Evolutionary conservation across 768 basidiomycete species (phyloP).

Genomic region (Boletellus ananiceps): DNA sequence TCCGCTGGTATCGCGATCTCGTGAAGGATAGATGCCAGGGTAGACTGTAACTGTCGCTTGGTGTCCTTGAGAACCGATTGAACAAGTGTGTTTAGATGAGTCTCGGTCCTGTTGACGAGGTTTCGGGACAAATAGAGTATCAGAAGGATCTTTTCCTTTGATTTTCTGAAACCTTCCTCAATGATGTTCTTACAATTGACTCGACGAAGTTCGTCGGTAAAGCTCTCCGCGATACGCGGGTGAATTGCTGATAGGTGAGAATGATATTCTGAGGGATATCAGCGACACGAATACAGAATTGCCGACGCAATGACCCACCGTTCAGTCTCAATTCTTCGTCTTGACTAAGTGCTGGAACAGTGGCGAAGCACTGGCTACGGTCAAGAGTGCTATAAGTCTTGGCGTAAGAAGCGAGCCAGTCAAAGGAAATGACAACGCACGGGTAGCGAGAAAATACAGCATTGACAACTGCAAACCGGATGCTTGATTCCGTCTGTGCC

Average conservation of each 20-base stretch:
- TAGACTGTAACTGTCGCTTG: constrained; percentile 10
- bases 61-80: constrained; percentile 12
- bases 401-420: background rate
- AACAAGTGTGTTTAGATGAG: constrained; percentile 12
- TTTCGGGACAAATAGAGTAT: constrained; percentile 12
- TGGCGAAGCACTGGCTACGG: constrained; percentile 12
- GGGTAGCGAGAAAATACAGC: constrained; percentile 27
- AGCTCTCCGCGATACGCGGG: constrained; percentile 15
- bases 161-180: constrained; percentile 19
- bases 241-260: constrained; percentile 13
- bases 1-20: constrained; percentile 3
- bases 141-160: constrained; percentile 23
- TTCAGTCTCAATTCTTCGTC: constrained; percentile 14
- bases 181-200: constrained; percentile 11
- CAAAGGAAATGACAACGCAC: constrained; percentile 5
- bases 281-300: background rate
- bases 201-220: constrained; percentile 18
- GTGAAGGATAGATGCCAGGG: constrained; percentile 15
- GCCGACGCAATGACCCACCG: constrained; percentile 1
- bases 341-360: constrained; percentile 10
- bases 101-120: constrained; percentile 11
- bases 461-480: constrained; percentile 23
- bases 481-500: constrained; percentile 13
- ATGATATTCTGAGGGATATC: constrained; percentile 12
- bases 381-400: constrained; percentile 14